These are phyloP conservation scores for Fagopyrum homotropicum DNA, from an alignment of 148 eudicot genomes.

Conservation along the genomic window DNA sequence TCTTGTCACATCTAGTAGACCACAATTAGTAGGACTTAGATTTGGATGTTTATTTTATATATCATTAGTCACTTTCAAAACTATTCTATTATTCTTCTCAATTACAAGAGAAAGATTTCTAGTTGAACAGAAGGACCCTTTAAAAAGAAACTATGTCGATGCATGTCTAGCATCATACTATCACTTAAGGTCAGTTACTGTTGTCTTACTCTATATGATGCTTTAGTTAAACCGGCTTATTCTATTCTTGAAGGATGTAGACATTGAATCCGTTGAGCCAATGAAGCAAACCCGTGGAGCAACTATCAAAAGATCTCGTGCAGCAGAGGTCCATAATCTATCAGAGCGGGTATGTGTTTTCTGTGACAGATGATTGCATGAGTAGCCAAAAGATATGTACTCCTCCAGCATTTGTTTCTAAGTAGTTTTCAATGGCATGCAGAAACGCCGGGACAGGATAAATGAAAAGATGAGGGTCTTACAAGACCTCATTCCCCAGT, in stretches of 20 bases:
- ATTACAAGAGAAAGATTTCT: too few species aligned
- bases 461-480: slow-evolving; percentile 81
- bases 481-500: slow-evolving; percentile 82
- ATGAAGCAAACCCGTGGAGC: slow-evolving; percentile 48
- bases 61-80: neutral
- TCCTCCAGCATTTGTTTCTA: neutral
- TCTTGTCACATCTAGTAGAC: neutral
- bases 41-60: neutral
- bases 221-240: neutral
- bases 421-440: slow-evolving; percentile 16
- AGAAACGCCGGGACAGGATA: slow-evolving; percentile 85
- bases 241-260: slow-evolving; percentile 37
- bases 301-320: slow-evolving; percentile 73
- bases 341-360: slow-evolving; percentile 64
- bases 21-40: neutral
- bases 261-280: slow-evolving; percentile 42
- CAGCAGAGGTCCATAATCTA: slow-evolving; percentile 91
- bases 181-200: neutral
- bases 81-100: too few species aligned
- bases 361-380: neutral
- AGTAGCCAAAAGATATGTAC: too few species aligned
- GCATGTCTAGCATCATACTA: too few species aligned
- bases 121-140: too few species aligned
- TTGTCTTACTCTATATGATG: neutral
- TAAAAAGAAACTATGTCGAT: too few species aligned